Percentiles rank a stretch among this genome's conserved stretches.
These are phyloP conservation scores for Trichoderma orchidacearum DNA, from an alignment of 495 filamentous ascomycete species.

Conservation along the genomic window DNA sequence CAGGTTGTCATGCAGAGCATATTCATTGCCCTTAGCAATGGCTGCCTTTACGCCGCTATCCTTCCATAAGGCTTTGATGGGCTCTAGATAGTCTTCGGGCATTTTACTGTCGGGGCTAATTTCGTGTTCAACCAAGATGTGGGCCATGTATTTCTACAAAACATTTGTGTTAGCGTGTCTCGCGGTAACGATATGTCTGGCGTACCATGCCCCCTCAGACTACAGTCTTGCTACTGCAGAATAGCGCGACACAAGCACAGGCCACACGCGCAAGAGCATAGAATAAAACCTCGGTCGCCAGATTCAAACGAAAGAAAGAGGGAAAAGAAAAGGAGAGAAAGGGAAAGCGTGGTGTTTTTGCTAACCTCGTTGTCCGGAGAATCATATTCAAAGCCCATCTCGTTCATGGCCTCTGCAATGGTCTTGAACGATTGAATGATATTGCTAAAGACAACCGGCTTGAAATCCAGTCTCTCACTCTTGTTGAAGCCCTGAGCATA, in stretches of 20 bases:
- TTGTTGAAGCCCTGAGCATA: slow-evolving; percentile 87
- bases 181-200: neutral
- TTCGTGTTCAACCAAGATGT: slow-evolving; percentile 51
- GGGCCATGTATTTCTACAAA: slow-evolving; percentile 34
- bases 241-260: neutral
- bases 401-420: slow-evolving; percentile 86
- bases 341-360: slow-evolving; percentile 3
- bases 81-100: slow-evolving; percentile 52
- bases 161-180: neutral
- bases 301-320: too few species aligned
- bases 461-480: slow-evolving; percentile 82
- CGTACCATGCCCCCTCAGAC: neutral
- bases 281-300: too few species aligned
- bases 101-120: slow-evolving; percentile 64
- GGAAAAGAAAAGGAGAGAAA: neutral
- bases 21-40: slow-evolving; percentile 85
- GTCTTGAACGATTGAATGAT: slow-evolving; percentile 79
- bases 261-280: too few species aligned
- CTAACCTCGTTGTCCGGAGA: slow-evolving; percentile 66
- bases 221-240: neutral
- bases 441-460: slow-evolving; percentile 89
- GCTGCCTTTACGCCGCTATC: slow-evolving; percentile 75
- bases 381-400: slow-evolving; percentile 64
- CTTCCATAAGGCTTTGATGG: slow-evolving; percentile 74
- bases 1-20: slow-evolving; percentile 88